Percentiles rank a stretch among this genome's conserved stretches.
Evolutionary conservation across 2,329 filamentous ascomycete genomes (phyloP).

Genomic region (Aspergillus texensis): DNA sequence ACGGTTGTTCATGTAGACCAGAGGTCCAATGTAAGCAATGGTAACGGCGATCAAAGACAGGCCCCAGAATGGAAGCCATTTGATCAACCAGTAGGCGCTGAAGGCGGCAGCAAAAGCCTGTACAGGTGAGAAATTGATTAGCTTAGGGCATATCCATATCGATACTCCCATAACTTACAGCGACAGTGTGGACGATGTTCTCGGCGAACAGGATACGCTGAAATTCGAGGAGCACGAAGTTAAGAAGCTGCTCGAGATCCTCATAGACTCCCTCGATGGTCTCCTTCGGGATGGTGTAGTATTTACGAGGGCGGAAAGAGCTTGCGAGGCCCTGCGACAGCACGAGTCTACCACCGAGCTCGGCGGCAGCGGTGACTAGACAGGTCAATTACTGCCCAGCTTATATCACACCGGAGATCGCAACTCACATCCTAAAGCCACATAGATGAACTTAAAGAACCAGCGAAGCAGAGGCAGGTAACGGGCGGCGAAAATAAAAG

Average conservation of each 20-base stretch:
- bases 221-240: conserved; percentile 70
- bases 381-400: not conserved
- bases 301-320: conserved; percentile 64
- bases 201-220: conserved; percentile 68
- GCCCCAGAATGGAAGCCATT: conserved; percentile 67
- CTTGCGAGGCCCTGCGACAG: conserved; percentile 62
- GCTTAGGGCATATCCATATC: not conserved
- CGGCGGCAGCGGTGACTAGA: conserved; percentile 58
- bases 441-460: conserved; percentile 62
- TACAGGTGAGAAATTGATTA: not conserved
- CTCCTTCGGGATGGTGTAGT: conserved; percentile 68
- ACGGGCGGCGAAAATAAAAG: conserved; percentile 64
- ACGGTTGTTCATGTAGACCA: conserved; percentile 67
- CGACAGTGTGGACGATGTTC: conserved; percentile 63
- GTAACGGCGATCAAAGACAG: conserved; percentile 60
- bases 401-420: not conserved
- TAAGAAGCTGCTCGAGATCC: conserved; percentile 65
- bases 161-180: conserved; percentile 47
- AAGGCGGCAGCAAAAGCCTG: conserved; percentile 63
- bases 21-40: conserved; percentile 60
- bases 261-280: conserved; percentile 63
- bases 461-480: conserved; percentile 66
- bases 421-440: conserved; percentile 59
- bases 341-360: conserved; percentile 58
- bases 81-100: conserved; percentile 66